Evolutionary conservation across 352 stramenopile species (phyloP).

Genomic region (Globisporangium yorkense): DNA sequence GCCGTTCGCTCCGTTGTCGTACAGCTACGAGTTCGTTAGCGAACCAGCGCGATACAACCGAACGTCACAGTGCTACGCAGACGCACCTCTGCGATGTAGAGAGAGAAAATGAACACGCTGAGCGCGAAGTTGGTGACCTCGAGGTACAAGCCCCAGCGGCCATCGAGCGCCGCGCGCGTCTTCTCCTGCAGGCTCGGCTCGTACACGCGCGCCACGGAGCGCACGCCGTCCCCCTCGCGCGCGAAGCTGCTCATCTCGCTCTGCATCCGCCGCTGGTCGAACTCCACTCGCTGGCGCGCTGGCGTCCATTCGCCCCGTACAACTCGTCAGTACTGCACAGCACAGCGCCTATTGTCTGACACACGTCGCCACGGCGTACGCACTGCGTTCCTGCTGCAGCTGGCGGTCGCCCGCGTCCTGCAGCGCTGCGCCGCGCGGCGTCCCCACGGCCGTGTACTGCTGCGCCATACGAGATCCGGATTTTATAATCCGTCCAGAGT

Average conservation of each 20-base stretch:
- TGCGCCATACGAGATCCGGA: neutral
- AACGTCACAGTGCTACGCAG: neutral
- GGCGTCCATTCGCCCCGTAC: neutral
- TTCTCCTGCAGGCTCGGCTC: constrained; percentile 40
- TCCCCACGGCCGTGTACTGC: neutral
- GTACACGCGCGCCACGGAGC: constrained; percentile 36
- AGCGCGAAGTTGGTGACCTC: constrained; percentile 54
- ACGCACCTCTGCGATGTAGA: constrained; percentile 54
- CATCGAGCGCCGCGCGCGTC: constrained; percentile 24
- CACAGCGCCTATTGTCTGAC: neutral
- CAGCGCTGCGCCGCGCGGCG: neutral
- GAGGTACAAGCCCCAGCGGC: constrained; percentile 33
- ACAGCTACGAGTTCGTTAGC: constrained; percentile 22
- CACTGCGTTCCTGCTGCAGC: neutral
- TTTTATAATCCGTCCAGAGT: no score
- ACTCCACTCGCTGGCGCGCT: constrained; percentile 15
- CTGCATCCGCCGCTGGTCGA: constrained; percentile 12
- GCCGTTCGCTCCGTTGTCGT: constrained; percentile 19
- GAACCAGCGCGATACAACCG: no score
- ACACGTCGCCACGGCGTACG: neutral
- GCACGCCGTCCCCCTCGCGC: constrained; percentile 12
- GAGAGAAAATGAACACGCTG: constrained; percentile 50
- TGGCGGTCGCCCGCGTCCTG: neutral
- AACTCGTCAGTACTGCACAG: no score
- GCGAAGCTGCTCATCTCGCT: constrained; percentile 21